A percentile compares a stretch with the other conserved stretches of the same genome.
These are phyloP conservation scores for Fusarium graminum DNA, from an alignment of 2,329 filamentous ascomycete genomes.

Conservation along the genomic window DNA sequence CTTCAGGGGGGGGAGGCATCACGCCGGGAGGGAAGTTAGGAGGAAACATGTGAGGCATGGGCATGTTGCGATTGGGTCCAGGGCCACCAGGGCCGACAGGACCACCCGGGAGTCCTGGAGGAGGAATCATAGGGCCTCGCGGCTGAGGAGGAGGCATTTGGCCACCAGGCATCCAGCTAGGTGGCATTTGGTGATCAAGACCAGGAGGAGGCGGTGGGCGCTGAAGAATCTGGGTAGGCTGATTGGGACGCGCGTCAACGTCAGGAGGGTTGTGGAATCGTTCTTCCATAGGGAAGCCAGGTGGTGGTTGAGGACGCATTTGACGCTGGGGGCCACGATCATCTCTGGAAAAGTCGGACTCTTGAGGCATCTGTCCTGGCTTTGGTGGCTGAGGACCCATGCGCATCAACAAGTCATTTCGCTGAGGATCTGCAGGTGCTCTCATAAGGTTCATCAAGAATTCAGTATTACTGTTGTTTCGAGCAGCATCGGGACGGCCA, in stretches of 20 bases:
- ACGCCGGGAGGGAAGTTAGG: constrained; percentile 69
- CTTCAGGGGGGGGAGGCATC: constrained; percentile 63
- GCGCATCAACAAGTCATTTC: constrained; percentile 67
- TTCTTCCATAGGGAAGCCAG: constrained; percentile 67
- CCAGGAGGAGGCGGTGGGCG: constrained; percentile 72
- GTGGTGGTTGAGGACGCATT: constrained; percentile 61
- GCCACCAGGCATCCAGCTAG: constrained; percentile 64
- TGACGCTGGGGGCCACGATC: constrained; percentile 55
- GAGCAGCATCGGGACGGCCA: constrained; percentile 59
- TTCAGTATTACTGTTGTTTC: constrained; percentile 77
- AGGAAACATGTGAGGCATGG: constrained; percentile 71
- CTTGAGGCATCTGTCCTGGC: constrained; percentile 52
- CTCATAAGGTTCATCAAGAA: constrained; percentile 88
- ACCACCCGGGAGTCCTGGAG: constrained; percentile 64
- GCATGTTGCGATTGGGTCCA: constrained; percentile 56
- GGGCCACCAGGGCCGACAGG: constrained; percentile 45
- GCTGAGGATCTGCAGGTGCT: constrained; percentile 62
- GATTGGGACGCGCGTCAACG: constrained; percentile 62
- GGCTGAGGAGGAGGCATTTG: constrained; percentile 60
- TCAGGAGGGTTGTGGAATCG: constrained; percentile 62
- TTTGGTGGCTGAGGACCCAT: constrained; percentile 61
- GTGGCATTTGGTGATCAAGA: constrained; percentile 71
- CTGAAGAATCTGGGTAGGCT: constrained; percentile 74
- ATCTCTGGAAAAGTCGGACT: constrained; percentile 59
- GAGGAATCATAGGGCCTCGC: constrained; percentile 68